Percentiles rank a stretch among this genome's conserved stretches.
Conservation (phyloP, 225 moss, liverwort and hornwort genomes). For the Anthoceros angustus region DNA sequence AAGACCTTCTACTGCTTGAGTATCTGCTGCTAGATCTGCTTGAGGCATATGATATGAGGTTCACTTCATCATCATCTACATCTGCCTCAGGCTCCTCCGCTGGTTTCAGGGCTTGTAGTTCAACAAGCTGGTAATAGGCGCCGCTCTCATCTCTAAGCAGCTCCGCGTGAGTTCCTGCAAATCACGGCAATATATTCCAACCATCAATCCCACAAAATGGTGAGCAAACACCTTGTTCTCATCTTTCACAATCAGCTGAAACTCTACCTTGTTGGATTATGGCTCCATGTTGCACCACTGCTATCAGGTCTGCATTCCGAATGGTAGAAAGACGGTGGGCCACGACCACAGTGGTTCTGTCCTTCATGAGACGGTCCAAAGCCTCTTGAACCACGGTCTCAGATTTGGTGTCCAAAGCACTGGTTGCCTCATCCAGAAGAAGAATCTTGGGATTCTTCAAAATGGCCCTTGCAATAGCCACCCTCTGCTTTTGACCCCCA, state of each 20-base stretch:
- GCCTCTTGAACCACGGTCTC: conserved; percentile 85
- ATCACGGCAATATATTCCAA: neutral
- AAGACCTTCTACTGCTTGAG: neutral
- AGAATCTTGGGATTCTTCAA: conserved; percentile 70
- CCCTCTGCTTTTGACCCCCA: conserved; percentile 93
- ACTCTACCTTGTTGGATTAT: conserved; percentile 68
- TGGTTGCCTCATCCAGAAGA: conserved; percentile 88
- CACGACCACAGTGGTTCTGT: conserved; percentile 75
- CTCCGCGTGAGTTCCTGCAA: conserved; percentile 59
- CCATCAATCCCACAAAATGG: neutral
- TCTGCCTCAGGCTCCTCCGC: conserved; percentile 14
- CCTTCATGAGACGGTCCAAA: conserved; percentile 72
- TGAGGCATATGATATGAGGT: conserved; percentile 14
- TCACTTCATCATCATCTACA: conserved; percentile 16
- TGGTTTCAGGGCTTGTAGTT: conserved; percentile 42
- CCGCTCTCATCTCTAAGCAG: conserved; percentile 46
- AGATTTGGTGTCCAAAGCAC: conserved; percentile 90
- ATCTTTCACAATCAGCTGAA: neutral
- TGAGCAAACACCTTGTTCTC: too few species aligned
- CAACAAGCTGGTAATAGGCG: conserved; percentile 65
- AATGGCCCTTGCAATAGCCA: conserved; percentile 91
- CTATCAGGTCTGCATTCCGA: conserved; percentile 67
- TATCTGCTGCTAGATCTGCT: conserved; percentile 27
- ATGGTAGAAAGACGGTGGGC: conserved; percentile 92
- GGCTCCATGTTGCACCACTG: conserved; percentile 70